These are phyloP conservation scores for Candida freyschussii DNA, from an alignment of 1,139 yeast species.

Conservation along the genomic window DNA sequence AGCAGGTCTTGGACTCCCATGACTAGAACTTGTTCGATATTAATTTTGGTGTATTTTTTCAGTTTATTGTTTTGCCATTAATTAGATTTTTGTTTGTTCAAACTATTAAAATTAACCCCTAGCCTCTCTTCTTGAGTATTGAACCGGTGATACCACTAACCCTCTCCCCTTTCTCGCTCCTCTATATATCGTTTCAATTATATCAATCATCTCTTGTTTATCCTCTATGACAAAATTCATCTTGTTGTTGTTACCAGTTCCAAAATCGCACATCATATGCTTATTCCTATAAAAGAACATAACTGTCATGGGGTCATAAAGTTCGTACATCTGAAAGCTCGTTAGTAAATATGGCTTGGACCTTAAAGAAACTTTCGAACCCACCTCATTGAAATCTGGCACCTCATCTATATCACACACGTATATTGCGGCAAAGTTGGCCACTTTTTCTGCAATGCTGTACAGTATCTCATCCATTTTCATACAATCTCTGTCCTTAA, in stretches of 20 bases:
- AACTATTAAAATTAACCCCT: not conserved
- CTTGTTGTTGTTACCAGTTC: conserved; percentile 96
- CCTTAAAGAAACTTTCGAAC: too few species aligned
- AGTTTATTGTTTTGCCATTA: not conserved
- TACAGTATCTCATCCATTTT: conserved; percentile 83
- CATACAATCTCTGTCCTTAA: conserved; percentile 83
- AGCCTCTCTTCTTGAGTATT: conserved; percentile 19
- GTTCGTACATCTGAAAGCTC: conserved; percentile 96
- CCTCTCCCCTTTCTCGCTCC: conserved; percentile 95
- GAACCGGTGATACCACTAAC: conserved; percentile 71
- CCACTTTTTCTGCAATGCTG: conserved; percentile 74
- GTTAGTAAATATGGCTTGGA: too few species aligned
- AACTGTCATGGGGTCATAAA: conserved; percentile 83
- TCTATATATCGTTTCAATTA: conserved; percentile 81
- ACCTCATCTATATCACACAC: conserved; percentile 87
- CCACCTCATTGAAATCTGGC: conserved; percentile 82
- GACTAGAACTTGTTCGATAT: too few species aligned
- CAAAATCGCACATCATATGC: conserved; percentile 98
- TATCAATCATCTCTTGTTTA: conserved; percentile 87
- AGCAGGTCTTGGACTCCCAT: conserved; percentile 51
- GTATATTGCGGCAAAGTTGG: conserved; percentile 84
- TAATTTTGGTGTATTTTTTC: conserved; percentile 5
- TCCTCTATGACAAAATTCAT: conserved; percentile 74
- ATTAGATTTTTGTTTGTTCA: conserved; percentile 1
- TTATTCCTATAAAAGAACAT: conserved; percentile 94